These are phyloP conservation scores for Phytophthora citrophthora DNA, from an alignment of 352 stramenopile genomes.

Conservation along the genomic window DNA sequence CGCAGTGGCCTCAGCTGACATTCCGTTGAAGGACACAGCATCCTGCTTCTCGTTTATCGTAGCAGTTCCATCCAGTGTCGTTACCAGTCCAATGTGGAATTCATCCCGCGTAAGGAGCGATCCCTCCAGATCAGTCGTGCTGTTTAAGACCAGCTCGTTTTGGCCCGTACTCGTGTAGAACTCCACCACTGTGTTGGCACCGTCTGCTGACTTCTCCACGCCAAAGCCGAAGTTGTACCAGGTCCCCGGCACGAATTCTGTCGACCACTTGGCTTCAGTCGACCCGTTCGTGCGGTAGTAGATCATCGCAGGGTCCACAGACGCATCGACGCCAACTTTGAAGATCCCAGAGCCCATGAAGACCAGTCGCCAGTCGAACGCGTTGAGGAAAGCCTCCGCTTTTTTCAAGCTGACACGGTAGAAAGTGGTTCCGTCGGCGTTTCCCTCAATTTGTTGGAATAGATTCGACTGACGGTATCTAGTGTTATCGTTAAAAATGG, in stretches of 20 bases:
- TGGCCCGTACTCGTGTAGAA: constrained; percentile 55
- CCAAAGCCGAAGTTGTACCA: constrained; percentile 69
- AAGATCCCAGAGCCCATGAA: constrained; percentile 56
- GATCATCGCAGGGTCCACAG: constrained; percentile 38
- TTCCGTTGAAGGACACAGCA: constrained; percentile 46
- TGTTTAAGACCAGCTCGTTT: constrained; percentile 34
- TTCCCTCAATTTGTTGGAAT: constrained; percentile 48
- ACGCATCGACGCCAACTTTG: constrained; percentile 55
- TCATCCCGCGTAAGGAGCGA: constrained; percentile 30
- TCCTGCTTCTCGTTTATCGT: constrained; percentile 42
- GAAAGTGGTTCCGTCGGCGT: constrained; percentile 40
- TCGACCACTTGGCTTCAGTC: constrained; percentile 43
- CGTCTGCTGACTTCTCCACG: constrained; percentile 37
- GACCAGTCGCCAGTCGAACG: constrained; percentile 52
- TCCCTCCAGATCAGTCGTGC: constrained; percentile 24
- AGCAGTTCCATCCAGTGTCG: constrained; percentile 16
- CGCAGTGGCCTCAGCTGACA: constrained; percentile 35
- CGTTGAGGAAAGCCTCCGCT: constrained; percentile 45
- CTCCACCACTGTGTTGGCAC: constrained; percentile 31
- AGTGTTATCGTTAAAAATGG: constrained; percentile 49
- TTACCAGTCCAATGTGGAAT: constrained; percentile 52
- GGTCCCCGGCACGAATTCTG: constrained; percentile 44
- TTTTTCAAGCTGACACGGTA: constrained; percentile 62
- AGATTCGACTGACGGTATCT: constrained; percentile 56
- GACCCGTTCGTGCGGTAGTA: constrained; percentile 49